phyloP scores from a whole-genome alignment of 2,329 filamentous ascomycete species.

The Trichoderma sp. region DNA sequence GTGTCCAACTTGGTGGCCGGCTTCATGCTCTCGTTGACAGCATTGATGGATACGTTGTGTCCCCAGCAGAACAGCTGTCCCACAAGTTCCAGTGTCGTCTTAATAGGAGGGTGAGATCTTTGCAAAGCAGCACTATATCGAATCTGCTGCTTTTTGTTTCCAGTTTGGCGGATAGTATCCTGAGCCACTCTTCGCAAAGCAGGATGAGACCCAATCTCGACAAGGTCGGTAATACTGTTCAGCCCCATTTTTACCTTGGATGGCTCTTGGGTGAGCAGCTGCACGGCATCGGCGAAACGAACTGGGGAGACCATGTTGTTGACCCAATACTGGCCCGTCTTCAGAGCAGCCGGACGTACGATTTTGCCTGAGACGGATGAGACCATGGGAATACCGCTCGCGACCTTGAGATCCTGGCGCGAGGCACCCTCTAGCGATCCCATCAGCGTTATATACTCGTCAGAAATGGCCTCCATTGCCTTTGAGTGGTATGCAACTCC shows the following conservation, averaged over 20 bases:
- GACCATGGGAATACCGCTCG: background rate
- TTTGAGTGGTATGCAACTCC: constrained; percentile 26
- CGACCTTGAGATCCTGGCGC: background rate
- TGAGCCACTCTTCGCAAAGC: background rate
- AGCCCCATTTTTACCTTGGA: background rate
- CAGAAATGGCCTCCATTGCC: constrained; percentile 30
- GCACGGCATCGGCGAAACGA: constrained; percentile 8
- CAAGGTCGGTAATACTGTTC: background rate
- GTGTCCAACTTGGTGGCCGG: no score
- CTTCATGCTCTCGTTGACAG: no score
- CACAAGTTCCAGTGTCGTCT: background rate
- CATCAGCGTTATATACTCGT: constrained; percentile 38
- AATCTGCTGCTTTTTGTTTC: background rate
- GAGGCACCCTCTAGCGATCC: background rate
- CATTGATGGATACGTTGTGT: no score
- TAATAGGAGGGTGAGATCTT: background rate
- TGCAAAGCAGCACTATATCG: background rate
- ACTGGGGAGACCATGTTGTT: constrained; percentile 18
- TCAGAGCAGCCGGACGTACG: background rate
- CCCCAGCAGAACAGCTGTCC: constrained; percentile 12
- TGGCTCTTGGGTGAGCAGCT: background rate
- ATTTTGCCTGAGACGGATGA: constrained; percentile 12
- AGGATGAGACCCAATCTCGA: constrained; percentile 15
- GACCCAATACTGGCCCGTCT: constrained; percentile 11
- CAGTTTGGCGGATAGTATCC: background rate